Base-by-base conservation (phyloP, 2,329 filamentous ascomycete species). In the Fusarium nematophilum region DNA sequence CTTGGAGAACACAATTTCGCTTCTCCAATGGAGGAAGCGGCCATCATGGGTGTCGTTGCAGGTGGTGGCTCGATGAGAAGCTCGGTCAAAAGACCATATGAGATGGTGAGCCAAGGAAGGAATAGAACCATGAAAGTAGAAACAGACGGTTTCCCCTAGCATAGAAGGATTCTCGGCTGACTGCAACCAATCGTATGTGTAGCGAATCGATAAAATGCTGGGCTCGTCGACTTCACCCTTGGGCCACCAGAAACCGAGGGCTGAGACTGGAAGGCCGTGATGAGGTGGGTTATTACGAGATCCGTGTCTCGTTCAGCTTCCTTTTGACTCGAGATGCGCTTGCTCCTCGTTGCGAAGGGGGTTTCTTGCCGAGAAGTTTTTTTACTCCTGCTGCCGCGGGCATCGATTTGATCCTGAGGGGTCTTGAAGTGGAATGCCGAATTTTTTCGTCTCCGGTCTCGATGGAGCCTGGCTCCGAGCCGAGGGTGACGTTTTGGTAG, bases 281-380 rank as follows among this genome's bases (percentile, higher is more conserved):
- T n/a, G n/a, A n/a, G n/a, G n/a, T n/a, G n/a, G 27, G 46, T n/a
- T 27, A 60, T 52, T 59, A 45, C 34, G 46, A 60, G 27, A 52
- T 45, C 23, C 45, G 14, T 13, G 33, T 44, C 42, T 18, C 36
- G 29, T n/a, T 52, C 29, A 44, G 26, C 30, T 34, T 11, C n/a
- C 8, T 36, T 26, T 30, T 31, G 37, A 42, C 25, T 21, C 25
- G n/a, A 9, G 21, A 21, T 30, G 47, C 37, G 15, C 42, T 36
- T n/a, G n/a, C n/a, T n/a, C n/a, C n/a, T 36, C 21, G 34, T 45
- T 43, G 10, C 26, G 23, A 17, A 23, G 27, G 25, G 27, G 10
- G n/a, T n/a, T n/a, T n/a, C n/a, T 53, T 29, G 26, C 33, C 33
- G 52, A 40, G 26, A 30, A 38, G 15, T 27, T 26, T 44, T n/a